Percentiles rank a stretch among this genome's conserved stretches.
These are phyloP conservation scores for Trametes gibbosa DNA, from an alignment of 768 basidiomycete species.

Conservation along the genomic window DNA sequence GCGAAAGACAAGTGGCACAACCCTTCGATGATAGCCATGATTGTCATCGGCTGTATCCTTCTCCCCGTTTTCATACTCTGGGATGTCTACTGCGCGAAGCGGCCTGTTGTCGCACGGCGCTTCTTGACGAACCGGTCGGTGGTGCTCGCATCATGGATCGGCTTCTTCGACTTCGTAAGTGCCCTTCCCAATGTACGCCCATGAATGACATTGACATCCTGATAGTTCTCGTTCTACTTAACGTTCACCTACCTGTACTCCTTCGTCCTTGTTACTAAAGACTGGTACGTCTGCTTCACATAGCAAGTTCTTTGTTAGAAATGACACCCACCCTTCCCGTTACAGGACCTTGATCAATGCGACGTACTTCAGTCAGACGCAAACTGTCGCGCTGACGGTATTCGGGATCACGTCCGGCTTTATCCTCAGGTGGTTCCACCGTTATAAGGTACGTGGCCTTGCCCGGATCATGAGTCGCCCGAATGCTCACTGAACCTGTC, in stretches of 20 bases:
- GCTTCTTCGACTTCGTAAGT: constrained; percentile 27
- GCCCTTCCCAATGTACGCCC: constrained; percentile 15
- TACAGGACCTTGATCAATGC: constrained; percentile 32
- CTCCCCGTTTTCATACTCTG: constrained; percentile 29
- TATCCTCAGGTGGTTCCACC: constrained; percentile 39
- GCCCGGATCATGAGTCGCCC: neutral
- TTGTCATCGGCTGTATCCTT: constrained; percentile 30
- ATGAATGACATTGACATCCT: constrained; percentile 21
- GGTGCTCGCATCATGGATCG: constrained; percentile 27
- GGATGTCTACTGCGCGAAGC: constrained; percentile 33
- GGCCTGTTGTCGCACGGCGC: constrained; percentile 35
- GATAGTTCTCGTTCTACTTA: constrained; percentile 61
- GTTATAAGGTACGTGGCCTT: constrained; percentile 38
- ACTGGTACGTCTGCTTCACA: constrained; percentile 39
- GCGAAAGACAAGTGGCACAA: constrained; percentile 28
- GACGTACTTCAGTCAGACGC: constrained; percentile 36
- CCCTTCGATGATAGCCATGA: constrained; percentile 32
- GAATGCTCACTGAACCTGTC: no score
- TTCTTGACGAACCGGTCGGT: constrained; percentile 35
- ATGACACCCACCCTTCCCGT: neutral
- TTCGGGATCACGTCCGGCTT: constrained; percentile 49
- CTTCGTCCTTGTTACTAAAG: constrained; percentile 44
- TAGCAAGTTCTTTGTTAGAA: neutral
- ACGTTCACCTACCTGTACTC: constrained; percentile 77
- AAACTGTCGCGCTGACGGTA: constrained; percentile 43